Base-by-base conservation (phyloP, 2,329 filamentous ascomycete species). In the Phyllosticta capitalensis region DNA sequence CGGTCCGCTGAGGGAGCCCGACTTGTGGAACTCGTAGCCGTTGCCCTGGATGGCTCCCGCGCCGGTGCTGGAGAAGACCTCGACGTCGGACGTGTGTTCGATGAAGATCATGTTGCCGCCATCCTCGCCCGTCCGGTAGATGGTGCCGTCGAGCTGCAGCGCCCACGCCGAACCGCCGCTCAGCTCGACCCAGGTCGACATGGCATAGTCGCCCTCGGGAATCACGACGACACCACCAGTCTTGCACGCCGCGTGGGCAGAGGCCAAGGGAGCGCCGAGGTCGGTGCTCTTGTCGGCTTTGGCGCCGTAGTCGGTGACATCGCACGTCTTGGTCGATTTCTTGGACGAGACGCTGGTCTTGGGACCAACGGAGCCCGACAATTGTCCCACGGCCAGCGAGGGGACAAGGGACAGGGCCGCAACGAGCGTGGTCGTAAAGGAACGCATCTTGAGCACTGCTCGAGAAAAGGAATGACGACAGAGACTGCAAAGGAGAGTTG, bases 61-160 rank as follows among this genome's bases (percentile, higher is more conserved):
- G 14, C 77, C 78, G 4, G 74, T 81, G 50, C 75, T 77, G 50
- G 78, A 81, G 67, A 80, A 81, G 60, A 83, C 63, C 64, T 83
- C 80, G 56, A 83, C 81, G 64, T 82, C 79, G 57, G 69, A 73
- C 9, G 74, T 72, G 61, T 79, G 75, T 62, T 78, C 71, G 57
- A 82, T 74, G 61, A 76, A 73, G 63, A 82, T 75, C 80, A 82
- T 82, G 62, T 82, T 81, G 1, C 79, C 79, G 6, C 67, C 75
- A 5, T 66, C 75, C 5, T 73, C 77, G 6, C 79, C 78, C n/a
- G 75, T 79, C 1, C 80, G 75, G 65, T 78, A 78, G 61, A 83
- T 79, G 26, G 72, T 74, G 20, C 80, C 80, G 65, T 83, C 80
- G 48, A 82, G 71, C 63, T 81, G 78, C 17, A 83, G 67, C 1